A percentile compares a stretch with the other conserved stretches of the same genome.
Conservation (phyloP, 331 rosid genomes). For the Prunus yedoensis region DNA sequence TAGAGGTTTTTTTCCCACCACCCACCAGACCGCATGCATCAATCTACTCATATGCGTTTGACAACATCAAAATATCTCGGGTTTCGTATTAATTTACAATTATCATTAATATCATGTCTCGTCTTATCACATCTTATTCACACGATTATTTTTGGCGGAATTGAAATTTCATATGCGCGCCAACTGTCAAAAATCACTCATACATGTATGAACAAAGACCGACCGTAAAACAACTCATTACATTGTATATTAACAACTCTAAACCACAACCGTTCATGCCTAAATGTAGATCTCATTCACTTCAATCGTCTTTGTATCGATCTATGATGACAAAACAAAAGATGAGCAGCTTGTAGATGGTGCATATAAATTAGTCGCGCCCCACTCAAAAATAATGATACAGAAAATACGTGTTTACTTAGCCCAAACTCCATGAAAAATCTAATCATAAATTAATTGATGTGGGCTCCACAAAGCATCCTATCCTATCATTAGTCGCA, state of each 20-base stretch:
- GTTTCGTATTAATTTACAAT: background rate
- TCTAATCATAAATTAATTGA: constrained; percentile 36
- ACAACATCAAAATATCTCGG: background rate
- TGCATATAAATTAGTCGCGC: background rate
- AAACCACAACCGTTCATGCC: too few species aligned
- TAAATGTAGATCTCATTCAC: background rate
- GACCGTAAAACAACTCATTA: too few species aligned
- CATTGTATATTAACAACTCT: too few species aligned
- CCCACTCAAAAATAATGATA: background rate
- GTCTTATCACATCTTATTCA: too few species aligned
- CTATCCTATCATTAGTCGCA: constrained; percentile 43
- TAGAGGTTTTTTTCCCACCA: background rate
- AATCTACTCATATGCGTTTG: background rate
- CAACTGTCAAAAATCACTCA: too few species aligned
- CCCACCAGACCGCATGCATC: background rate
- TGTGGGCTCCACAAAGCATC: constrained; percentile 36
- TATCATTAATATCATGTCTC: background rate
- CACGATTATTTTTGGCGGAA: rapidly evolving
- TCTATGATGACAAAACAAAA: background rate
- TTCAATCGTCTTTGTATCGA: background rate
- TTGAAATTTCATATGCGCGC: too few species aligned
- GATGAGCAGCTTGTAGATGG: background rate
- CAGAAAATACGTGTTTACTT: constrained; percentile 7
- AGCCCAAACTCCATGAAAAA: constrained; percentile 43
- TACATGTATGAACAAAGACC: too few species aligned